phyloP scores from a whole-genome alignment of 1,284 basidiomycete genomes.

The Ustilago trichophora region DNA sequence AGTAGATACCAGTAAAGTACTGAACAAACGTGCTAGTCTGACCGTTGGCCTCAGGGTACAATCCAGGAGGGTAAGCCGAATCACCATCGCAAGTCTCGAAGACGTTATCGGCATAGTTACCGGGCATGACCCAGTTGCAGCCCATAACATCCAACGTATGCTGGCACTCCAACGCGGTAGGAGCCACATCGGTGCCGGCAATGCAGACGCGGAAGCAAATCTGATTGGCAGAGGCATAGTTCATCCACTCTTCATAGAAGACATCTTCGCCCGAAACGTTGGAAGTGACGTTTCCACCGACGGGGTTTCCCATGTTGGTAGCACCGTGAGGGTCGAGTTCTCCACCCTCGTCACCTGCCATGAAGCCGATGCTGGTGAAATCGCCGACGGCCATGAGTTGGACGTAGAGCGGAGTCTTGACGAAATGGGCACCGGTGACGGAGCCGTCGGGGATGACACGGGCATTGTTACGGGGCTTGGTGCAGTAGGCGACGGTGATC shows the following conservation, averaged over 20 bases:
- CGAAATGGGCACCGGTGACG: conserved; percentile 63
- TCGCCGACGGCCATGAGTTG: conserved; percentile 69
- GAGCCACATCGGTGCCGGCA: conserved; percentile 54
- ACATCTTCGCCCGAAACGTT: conserved; percentile 70
- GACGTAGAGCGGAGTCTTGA: conserved; percentile 67
- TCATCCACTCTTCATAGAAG: conserved; percentile 71
- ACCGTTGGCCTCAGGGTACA: conserved; percentile 56
- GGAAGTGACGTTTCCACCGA: conserved; percentile 71
- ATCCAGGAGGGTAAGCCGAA: conserved; percentile 65
- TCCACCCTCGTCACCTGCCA: conserved; percentile 58
- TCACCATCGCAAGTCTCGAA: conserved; percentile 66
- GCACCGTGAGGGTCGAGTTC: conserved; percentile 67
- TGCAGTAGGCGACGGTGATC: conserved; percentile 79
- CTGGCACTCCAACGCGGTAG: conserved; percentile 60
- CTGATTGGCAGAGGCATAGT: conserved; percentile 61
- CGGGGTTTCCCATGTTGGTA: conserved; percentile 69
- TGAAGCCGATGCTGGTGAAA: conserved; percentile 63
- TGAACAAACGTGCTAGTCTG: conserved; percentile 62
- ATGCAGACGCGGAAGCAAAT: conserved; percentile 66
- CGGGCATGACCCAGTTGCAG: conserved; percentile 68
- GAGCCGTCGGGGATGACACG: conserved; percentile 66
- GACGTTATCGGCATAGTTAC: conserved; percentile 55
- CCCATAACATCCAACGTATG: conserved; percentile 65
- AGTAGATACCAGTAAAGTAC: conserved; percentile 57
- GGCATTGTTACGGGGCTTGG: conserved; percentile 68